Evolutionary conservation across 169 alveolate genomes (phyloP), one percentile per base, ranked within the genome.

Genomic region (Plasmodium gaboni): DNA sequence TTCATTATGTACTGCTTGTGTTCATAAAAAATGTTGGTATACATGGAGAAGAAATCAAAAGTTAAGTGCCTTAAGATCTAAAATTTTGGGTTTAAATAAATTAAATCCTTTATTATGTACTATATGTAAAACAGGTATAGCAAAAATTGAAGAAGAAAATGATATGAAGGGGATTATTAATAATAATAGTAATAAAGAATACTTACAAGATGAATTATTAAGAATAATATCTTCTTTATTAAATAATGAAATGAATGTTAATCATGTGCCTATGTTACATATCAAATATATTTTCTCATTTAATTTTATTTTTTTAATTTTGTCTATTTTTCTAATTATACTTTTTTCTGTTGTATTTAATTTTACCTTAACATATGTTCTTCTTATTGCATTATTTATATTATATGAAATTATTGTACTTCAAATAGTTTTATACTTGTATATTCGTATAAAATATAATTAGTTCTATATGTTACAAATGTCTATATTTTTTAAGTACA

Each of bases 21-120:
- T 85, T 46, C 92, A 85, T 85, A 70, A 69, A 19, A 85, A 73
- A 70, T 85, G 92, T 42, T 85, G 92, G 92, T 85, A 42, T 46
- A 70, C 53, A 19, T 85, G 63, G 73, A 68, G 92, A 24, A 70
- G 50, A 48, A 71, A 67, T 1, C 92, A 85, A 51, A 85, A 70
- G 42, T 71, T 85, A 26, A 70, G 87, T 69, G 55, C 92, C 59
- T 51, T 85, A 24, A 59, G 92, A 51, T 85, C 92, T 4, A 85
- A 65, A 60, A 57, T 85, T 44, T 85, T 85, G 38, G 86, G 85
- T 5, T 22, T 55, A 72, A 85, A 71, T 48, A 85, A 85, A 51
- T 48, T 46, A 15, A 86, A 85, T 73, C 92, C 92, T 7, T 57
- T 85, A 70, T 63, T 71, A 85, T 85, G 92, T 19, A 46, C 92